Conservation (phyloP, 768 basidiomycete species). For the Pulveroboletus sp. region DNA sequence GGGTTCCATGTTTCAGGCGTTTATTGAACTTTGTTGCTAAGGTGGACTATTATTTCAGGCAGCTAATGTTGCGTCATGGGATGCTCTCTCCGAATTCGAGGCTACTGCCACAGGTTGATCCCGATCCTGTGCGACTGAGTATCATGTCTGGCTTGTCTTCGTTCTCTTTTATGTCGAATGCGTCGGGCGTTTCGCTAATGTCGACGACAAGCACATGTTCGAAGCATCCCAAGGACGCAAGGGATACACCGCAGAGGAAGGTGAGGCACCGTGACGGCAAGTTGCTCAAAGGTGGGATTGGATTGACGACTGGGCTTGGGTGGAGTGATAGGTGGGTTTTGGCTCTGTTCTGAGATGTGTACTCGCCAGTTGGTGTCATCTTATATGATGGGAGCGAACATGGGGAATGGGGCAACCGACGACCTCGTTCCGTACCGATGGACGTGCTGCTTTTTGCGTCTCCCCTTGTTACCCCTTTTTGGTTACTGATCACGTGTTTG, state of each 20-base stretch:
- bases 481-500: background rate
- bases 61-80: slow-evolving; percentile 63
- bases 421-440: background rate
- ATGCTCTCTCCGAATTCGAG: slow-evolving; percentile 64
- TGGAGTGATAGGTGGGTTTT: slow-evolving; percentile 65
- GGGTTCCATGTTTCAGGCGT: slow-evolving; percentile 28
- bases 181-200: slow-evolving; percentile 21
- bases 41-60: slow-evolving; percentile 31
- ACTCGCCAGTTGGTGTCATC: too few species aligned
- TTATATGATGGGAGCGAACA: too few species aligned
- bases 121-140: slow-evolving; percentile 21
- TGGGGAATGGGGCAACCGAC: background rate
- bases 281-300: slow-evolving; percentile 55
- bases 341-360: background rate
- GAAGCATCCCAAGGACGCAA: slow-evolving; percentile 43
- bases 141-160: slow-evolving; percentile 21
- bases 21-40: background rate
- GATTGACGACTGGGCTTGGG: slow-evolving; percentile 65
- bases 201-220: slow-evolving; percentile 23
- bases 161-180: slow-evolving; percentile 24
- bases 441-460: slow-evolving; percentile 2
- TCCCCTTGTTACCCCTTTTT: background rate
- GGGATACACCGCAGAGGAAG: slow-evolving; percentile 53
- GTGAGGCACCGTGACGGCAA: slow-evolving; percentile 60
- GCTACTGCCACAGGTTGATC: slow-evolving; percentile 37